Evolutionary conservation across 2,329 filamentous ascomycete species (phyloP).

Genomic region (Fusarium chlamydosporum): DNA sequence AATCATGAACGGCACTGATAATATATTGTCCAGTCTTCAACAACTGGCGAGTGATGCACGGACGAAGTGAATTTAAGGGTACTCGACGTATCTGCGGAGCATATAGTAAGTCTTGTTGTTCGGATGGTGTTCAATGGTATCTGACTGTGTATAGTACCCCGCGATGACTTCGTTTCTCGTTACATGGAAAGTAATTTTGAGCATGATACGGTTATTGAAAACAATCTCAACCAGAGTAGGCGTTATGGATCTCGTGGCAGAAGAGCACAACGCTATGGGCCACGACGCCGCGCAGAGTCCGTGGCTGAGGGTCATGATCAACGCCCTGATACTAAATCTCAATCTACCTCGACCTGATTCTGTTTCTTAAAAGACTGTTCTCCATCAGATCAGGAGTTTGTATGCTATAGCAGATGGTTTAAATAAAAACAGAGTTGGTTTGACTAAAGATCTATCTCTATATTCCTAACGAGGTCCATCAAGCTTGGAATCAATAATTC

Average conservation of each 20-base stretch:
- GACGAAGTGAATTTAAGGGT: constrained; percentile 85
- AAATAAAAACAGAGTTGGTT: background rate
- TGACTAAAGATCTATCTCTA: background rate
- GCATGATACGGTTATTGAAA: constrained; percentile 60
- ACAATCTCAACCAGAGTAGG: constrained; percentile 51
- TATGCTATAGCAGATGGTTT: background rate
- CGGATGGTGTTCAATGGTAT: constrained; percentile 8
- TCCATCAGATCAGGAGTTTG: background rate
- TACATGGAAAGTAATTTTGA: constrained; percentile 79
- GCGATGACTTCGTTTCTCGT: constrained; percentile 84
- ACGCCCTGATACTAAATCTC: background rate
- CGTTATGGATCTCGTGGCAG: background rate
- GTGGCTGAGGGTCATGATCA: background rate
- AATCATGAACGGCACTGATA: constrained; percentile 30
- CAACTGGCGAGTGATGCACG: constrained; percentile 95
- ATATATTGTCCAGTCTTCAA: constrained; percentile 78
- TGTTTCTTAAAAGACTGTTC: background rate
- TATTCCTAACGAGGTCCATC: background rate
- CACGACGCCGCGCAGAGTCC: background rate
- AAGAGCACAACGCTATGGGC: no score
- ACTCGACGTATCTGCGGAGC: constrained; percentile 90
- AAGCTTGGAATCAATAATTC: background rate
- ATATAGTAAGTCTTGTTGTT: constrained; percentile 75
- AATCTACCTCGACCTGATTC: background rate
- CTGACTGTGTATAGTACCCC: constrained; percentile 69